Evolutionary conservation across 1,284 basidiomycete genomes (phyloP).

Genomic region (Ustilago loliicola): DNA sequence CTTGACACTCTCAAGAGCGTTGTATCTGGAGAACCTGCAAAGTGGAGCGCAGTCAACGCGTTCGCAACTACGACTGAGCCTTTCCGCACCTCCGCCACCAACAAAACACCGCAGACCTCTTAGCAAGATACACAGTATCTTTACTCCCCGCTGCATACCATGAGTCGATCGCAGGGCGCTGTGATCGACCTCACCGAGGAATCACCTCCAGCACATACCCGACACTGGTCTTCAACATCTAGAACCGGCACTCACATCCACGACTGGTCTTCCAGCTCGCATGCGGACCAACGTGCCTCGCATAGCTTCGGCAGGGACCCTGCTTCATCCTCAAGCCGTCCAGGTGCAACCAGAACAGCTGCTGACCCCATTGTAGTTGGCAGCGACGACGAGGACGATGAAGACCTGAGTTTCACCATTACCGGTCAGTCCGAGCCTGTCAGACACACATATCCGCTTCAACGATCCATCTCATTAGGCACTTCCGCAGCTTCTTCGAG

Average conservation of each 20-base stretch:
- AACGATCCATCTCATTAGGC: slow-evolving; percentile 12
- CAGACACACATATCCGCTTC: slow-evolving; percentile 13
- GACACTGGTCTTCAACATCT: slow-evolving; percentile 2
- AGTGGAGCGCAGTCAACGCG: not conserved
- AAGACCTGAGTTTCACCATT: slow-evolving; percentile 42
- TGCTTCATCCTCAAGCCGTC: not conserved
- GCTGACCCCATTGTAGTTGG: slow-evolving; percentile 34
- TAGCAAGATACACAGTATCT: not conserved
- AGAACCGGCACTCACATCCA: slow-evolving; percentile 26
- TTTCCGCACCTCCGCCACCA: slow-evolving; percentile 15
- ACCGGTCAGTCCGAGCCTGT: slow-evolving; percentile 27
- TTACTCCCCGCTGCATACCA: not conserved
- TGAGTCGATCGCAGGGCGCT: slow-evolving; percentile 17
- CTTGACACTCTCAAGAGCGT: no score
- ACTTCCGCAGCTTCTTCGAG: not conserved
- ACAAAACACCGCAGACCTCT: not conserved
- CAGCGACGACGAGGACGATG: slow-evolving; percentile 49
- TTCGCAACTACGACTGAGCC: slow-evolving; percentile 11
- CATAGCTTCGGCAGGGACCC: not conserved
- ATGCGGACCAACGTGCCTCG: not conserved
- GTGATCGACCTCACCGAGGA: slow-evolving; percentile 63
- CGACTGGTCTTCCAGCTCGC: slow-evolving; percentile 24
- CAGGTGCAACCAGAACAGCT: not conserved
- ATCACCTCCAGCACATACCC: slow-evolving; percentile 46
- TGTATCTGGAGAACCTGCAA: not conserved